Base-by-base conservation (phyloP, 495 filamentous ascomycete species). In the Aspergillus affinis region DNA sequence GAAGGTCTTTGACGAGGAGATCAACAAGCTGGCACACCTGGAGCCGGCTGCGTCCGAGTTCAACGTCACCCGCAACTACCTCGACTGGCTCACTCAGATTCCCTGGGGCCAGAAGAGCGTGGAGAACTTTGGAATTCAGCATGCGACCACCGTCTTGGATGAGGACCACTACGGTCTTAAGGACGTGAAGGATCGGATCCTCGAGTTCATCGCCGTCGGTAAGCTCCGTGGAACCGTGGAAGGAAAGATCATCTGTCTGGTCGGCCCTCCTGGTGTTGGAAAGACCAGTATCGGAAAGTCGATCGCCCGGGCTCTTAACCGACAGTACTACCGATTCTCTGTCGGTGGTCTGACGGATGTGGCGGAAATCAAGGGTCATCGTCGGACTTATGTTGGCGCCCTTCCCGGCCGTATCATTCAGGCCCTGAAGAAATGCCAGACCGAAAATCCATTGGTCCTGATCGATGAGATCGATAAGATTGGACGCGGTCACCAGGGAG, bases 381-480 rank as follows among this genome's bases (percentile, higher is more conserved):
- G 95, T 60, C 81, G 95, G 63, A 99, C 95, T 12, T 99, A 99
- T 68, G 93, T 99, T 55, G 95, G 95, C 58, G 95, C 95, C 48
- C 78, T 99, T 48, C 95, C 95, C 26, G 95, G 95, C 23, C 88
- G 95, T 52, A 95, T 98, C 71, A 98, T 98, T 61, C 95, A 98
- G 75, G 95, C 95, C 21, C 78, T 99, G 58, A 99, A 99, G 85
- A 98, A 98, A 72, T 97, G 94, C 74, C 92, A 98, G 72, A 98
- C 95, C 0, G 95, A 98, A 71, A 99, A 99, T 70, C 95, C 95
- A 47, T 76, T 99, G 51, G 91, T 99, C 61, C 76, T 99, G 49
- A 97, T 99, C 66, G 95, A 99, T 71, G 95, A 99, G 72, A 81
- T 99, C 52, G 95, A 99, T 78, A 99, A 99, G 78, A 93, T 99